These are phyloP conservation scores for Fusarium tjaetaba DNA, from an alignment of 2,329 filamentous ascomycete species.

Conservation along the genomic window DNA sequence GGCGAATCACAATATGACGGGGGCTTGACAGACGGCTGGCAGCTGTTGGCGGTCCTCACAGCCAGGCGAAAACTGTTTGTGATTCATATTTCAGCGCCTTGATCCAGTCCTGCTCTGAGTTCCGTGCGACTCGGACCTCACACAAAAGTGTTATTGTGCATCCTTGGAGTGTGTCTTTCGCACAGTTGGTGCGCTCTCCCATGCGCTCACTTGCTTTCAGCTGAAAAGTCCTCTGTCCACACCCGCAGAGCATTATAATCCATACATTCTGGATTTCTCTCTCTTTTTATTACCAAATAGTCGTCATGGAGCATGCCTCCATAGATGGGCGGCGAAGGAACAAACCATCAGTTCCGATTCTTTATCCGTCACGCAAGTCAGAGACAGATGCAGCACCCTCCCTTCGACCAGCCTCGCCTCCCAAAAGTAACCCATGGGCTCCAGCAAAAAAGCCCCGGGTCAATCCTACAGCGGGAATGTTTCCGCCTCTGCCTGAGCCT, in stretches of 20 bases:
- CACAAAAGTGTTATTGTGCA: constrained; percentile 29
- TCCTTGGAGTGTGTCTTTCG: constrained; percentile 17
- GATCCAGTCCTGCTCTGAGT: constrained; percentile 11
- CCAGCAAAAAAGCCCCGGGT: not conserved
- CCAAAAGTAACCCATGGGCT: constrained; percentile 48
- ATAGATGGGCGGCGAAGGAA: constrained; percentile 43
- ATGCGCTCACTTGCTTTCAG: constrained; percentile 24
- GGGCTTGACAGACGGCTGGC: constrained; percentile 29
- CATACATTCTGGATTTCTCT: not conserved
- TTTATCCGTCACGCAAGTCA: constrained; percentile 17
- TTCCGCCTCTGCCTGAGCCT: constrained; percentile 37
- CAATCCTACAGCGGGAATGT: constrained; percentile 18
- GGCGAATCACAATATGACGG: constrained; percentile 27
- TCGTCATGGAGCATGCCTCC: constrained; percentile 39
- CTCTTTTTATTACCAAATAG: not conserved
- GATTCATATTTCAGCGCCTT: constrained; percentile 27
- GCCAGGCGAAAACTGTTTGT: not conserved
- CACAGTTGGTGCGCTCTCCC: constrained; percentile 21
- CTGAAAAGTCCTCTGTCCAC: constrained; percentile 1
- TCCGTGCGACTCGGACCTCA: constrained; percentile 26
- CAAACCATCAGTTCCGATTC: constrained; percentile 14
- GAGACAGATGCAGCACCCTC: constrained; percentile 17
- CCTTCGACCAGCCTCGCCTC: constrained; percentile 48
- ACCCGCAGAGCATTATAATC: not conserved
- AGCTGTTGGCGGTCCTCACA: constrained; percentile 33